phyloP scores from a whole-genome alignment of 441 rosid genomes.

The Caryocar brasiliense region DNA sequence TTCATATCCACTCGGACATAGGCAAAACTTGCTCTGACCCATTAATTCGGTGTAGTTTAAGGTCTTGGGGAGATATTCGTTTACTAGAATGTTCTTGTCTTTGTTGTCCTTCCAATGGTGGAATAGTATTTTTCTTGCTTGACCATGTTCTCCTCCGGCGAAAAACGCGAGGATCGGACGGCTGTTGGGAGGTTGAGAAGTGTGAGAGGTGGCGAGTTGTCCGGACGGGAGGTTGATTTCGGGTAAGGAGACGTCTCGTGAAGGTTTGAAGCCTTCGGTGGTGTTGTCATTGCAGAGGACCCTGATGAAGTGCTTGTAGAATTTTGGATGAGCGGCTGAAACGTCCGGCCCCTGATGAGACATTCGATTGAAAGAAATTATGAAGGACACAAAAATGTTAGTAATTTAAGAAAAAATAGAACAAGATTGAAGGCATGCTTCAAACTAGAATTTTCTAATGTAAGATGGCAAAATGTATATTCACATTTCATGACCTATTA shows the following conservation, averaged over 20 bases:
- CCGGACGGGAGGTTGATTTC: conserved; percentile 33
- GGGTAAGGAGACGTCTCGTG: conserved; percentile 48
- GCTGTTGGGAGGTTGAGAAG: conserved; percentile 16
- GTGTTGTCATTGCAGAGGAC: conserved; percentile 65
- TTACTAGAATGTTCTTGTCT: conserved; percentile 33
- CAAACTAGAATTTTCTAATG: too few species aligned
- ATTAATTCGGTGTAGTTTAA: conserved; percentile 38
- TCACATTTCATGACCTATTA: too few species aligned
- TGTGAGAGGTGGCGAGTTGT: conserved; percentile 12
- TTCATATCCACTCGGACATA: conserved; percentile 70
- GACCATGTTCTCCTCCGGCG: conserved; percentile 57
- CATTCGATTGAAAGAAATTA: too few species aligned
- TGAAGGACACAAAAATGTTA: too few species aligned
- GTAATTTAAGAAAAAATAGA: too few species aligned
- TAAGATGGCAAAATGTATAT: too few species aligned
- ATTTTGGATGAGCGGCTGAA: conserved; percentile 35
- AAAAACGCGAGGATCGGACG: conserved; percentile 50
- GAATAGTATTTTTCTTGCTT: conserved; percentile 32
- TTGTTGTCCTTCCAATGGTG: conserved; percentile 35
- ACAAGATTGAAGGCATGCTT: conserved; percentile 24
- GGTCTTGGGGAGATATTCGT: conserved; percentile 34
- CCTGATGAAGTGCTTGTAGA: conserved; percentile 46
- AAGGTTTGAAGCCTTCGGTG: conserved; percentile 50
- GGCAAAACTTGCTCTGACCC: conserved; percentile 41
- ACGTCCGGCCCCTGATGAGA: conserved; percentile 18